Evolutionary conservation across 2,329 filamentous ascomycete species (phyloP).

Genomic region (Sporothrix phasma): DNA sequence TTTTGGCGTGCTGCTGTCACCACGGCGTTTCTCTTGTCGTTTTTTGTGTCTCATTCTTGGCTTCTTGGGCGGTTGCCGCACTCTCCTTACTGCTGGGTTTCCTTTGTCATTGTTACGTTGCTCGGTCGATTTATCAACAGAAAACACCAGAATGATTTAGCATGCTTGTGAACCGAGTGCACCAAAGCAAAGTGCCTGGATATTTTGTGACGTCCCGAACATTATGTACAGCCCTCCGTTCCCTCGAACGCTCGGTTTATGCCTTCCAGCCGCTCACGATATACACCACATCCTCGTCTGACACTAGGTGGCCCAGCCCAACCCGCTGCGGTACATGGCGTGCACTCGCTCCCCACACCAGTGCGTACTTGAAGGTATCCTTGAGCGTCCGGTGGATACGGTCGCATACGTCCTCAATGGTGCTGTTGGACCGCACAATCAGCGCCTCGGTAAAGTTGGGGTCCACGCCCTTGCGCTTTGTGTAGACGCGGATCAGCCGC

Average conservation of each 20-base stretch:
- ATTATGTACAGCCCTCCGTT: background rate
- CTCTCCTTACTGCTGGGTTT: background rate
- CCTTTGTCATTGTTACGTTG: background rate
- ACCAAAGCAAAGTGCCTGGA: background rate
- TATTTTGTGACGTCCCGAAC: background rate
- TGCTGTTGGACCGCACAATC: constrained; percentile 80
- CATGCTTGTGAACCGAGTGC: background rate
- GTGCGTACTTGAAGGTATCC: constrained; percentile 97
- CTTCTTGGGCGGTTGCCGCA: background rate
- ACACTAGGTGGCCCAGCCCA: constrained; percentile 70
- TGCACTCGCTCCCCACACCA: constrained; percentile 96
- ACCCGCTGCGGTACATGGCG: constrained; percentile 91
- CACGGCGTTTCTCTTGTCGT: background rate
- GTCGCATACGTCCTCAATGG: constrained; percentile 95
- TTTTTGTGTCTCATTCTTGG: background rate
- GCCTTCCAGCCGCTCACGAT: constrained; percentile 57
- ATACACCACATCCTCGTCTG: constrained; percentile 59
- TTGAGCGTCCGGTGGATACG: constrained; percentile 87
- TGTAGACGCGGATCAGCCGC: constrained; percentile 83
- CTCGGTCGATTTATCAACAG: background rate
- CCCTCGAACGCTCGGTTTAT: constrained; percentile 23
- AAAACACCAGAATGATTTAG: background rate
- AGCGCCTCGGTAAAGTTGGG: constrained; percentile 85
- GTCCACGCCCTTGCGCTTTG: constrained; percentile 86
- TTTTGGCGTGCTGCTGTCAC: constrained; percentile 1